Conservation (phyloP, 768 basidiomycete genomes). For the Amanita brunnescens region DNA sequence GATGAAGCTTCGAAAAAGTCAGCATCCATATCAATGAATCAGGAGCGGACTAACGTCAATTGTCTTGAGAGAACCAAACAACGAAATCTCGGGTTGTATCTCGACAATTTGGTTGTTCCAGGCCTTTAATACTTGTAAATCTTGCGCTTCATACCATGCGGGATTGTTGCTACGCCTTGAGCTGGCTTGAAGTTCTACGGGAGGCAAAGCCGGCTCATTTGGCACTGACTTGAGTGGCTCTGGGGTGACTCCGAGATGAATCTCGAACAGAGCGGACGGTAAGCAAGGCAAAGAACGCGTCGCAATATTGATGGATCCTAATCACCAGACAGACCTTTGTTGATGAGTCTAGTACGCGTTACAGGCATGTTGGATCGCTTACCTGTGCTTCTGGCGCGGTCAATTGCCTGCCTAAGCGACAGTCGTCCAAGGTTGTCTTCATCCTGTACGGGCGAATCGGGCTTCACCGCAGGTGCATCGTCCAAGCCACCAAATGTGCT, state of each 20-base stretch:
- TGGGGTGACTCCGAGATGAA: constrained; percentile 70
- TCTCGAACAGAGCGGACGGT: constrained; percentile 71
- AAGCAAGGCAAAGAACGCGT: constrained; percentile 66
- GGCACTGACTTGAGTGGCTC: constrained; percentile 58
- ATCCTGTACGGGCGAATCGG: constrained; percentile 20
- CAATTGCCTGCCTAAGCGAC: constrained; percentile 66
- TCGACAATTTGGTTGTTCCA: constrained; percentile 76
- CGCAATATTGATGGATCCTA: constrained; percentile 70
- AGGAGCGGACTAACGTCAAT: constrained; percentile 51
- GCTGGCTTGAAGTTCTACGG: constrained; percentile 23
- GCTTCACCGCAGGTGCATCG: constrained; percentile 32
- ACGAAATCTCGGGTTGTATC: constrained; percentile 73
- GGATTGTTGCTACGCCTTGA: constrained; percentile 38
- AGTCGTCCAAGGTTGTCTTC: constrained; percentile 57
- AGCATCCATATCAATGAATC: neutral
- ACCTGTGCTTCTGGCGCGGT: constrained; percentile 74
- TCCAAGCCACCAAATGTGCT: constrained; percentile 36
- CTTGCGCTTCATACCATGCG: constrained; percentile 78
- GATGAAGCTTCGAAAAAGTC: constrained; percentile 47
- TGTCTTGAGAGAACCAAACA: constrained; percentile 76
- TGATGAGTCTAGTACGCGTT: constrained; percentile 36
- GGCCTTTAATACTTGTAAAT: constrained; percentile 65
- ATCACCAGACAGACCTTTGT: constrained; percentile 27
- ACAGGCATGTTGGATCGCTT: constrained; percentile 20
- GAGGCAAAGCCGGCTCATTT: constrained; percentile 46